These are phyloP conservation scores for Cladosporium sp. DNA, from an alignment of 2,329 filamentous ascomycete genomes.

Conservation along the genomic window DNA sequence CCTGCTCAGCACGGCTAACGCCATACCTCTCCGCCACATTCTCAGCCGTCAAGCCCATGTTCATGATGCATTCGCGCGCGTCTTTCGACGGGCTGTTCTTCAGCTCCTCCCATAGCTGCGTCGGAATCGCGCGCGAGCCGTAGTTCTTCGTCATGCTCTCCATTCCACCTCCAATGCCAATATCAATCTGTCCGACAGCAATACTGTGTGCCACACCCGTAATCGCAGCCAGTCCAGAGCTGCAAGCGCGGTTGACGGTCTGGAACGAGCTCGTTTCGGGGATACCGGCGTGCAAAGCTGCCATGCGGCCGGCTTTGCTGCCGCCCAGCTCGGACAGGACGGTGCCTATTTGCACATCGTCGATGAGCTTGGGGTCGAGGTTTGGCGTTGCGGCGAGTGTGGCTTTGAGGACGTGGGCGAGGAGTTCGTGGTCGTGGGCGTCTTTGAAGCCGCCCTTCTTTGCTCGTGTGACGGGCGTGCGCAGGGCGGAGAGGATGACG, in stretches of 20 bases:
- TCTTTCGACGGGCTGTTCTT: constrained; percentile 61
- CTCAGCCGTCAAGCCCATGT: constrained; percentile 86
- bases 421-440: constrained; percentile 85
- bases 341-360: constrained; percentile 83
- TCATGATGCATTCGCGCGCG: constrained; percentile 83
- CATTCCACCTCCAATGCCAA: constrained; percentile 83
- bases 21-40: constrained; percentile 78
- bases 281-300: constrained; percentile 77
- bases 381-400: constrained; percentile 69
- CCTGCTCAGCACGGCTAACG: constrained; percentile 71
- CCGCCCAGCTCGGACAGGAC: constrained; percentile 89
- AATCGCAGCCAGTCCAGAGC: constrained; percentile 72
- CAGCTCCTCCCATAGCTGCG: constrained; percentile 72
- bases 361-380: constrained; percentile 63
- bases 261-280: constrained; percentile 69
- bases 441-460: constrained; percentile 82
- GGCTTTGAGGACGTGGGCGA: constrained; percentile 62
- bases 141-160: constrained; percentile 97
- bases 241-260: constrained; percentile 86
- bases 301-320: constrained; percentile 86
- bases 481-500: constrained; percentile 84
- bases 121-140: constrained; percentile 76
- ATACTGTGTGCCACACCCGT: constrained; percentile 72
- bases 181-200: constrained; percentile 65
- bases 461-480: constrained; percentile 79